Base-by-base conservation (phyloP, 2,329 filamentous ascomycete species). In the Hypoxylon sp. region DNA sequence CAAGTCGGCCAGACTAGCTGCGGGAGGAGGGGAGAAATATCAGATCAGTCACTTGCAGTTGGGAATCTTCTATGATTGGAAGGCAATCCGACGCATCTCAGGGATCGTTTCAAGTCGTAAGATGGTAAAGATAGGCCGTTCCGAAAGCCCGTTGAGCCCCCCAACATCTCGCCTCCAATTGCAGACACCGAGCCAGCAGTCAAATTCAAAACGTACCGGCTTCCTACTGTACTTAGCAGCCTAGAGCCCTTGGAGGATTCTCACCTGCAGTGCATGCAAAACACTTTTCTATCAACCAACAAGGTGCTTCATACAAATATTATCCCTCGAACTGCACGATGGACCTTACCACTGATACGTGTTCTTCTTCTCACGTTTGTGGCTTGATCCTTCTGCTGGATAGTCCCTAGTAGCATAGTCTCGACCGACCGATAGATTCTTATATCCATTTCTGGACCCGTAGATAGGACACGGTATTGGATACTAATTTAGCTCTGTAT, bases 91-190 rank as follows among this genome's bases (percentile, higher is more conserved):
- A 49, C 17, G 10, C 28, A 49, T 17, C 30, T 25, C 25, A 51
- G 48, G 57, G 55, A 51, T 48, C 14, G 63, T 61, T 60, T 61
- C 57, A 65, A 28, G 46, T 58, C 23, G 56, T 55, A 55, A 58
- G n/a, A 30, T n/a, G n/a, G n/a, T 45, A 38, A 30, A 46, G 45
- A 45, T 38, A 36, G 25, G 32, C 43, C 10, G 21, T 34, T 23
- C n/a, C 38, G n/a, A 41, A n/a, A 36, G 13, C 34, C 34, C 13
- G 34, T 36, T 36, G 34, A 36, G 36, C 36, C 36, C 25, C 25
- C 25, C 25, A 25, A 25, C 36, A 9, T 10, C 30, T 34, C 17
- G 41, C 36, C 25, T 32, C 43, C 41, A 46, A 11, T 56, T 34
- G 11, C 49, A 43, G 50, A 56, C 56, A 57, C 50, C 56, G 61